Evolutionary conservation across 805 yeast genomes (phyloP).

Genomic region (Candida nitratophila): DNA sequence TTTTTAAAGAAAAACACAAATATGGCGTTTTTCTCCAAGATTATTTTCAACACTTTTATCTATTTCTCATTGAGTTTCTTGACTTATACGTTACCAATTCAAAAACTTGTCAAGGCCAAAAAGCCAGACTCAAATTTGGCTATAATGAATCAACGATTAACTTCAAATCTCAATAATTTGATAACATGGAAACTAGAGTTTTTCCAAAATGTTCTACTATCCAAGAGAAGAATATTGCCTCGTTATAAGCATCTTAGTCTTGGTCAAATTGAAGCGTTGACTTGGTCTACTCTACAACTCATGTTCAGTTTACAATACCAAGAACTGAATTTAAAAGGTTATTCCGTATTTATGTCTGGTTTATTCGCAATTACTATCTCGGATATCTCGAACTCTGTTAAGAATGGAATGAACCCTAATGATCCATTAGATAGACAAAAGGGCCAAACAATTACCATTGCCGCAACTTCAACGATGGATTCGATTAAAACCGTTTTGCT

Average conservation of each 20-base stretch:
- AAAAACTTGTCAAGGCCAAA: constrained; percentile 1
- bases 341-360: constrained; percentile 10
- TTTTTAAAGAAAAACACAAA: constrained; percentile 3
- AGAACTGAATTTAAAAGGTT: constrained; percentile 4
- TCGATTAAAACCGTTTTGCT: constrained; percentile 11
- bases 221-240: constrained; percentile 4
- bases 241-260: constrained; percentile 5
- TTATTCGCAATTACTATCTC: constrained; percentile 12
- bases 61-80: constrained; percentile 5
- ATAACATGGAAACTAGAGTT: constrained; percentile 1
- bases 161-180: not conserved
- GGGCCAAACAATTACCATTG: constrained; percentile 3
- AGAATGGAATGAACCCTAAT: constrained; percentile 1
- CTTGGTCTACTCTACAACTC: constrained; percentile 6
- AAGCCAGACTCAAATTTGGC: not conserved
- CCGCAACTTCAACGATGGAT: constrained; percentile 10
- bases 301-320: constrained; percentile 8
- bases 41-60: constrained; percentile 5
- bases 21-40: constrained; percentile 5
- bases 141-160: not conserved
- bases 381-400: constrained; percentile 4
- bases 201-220: constrained; percentile 4
- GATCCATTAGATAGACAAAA: not conserved
- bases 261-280: constrained; percentile 10
- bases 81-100: constrained; percentile 2